A percentile compares a stretch with the other conserved stretches of the same genome.
Evolutionary conservation across 116 monocot genomes (phyloP).

Genomic region (Posidonia oceanica): DNA sequence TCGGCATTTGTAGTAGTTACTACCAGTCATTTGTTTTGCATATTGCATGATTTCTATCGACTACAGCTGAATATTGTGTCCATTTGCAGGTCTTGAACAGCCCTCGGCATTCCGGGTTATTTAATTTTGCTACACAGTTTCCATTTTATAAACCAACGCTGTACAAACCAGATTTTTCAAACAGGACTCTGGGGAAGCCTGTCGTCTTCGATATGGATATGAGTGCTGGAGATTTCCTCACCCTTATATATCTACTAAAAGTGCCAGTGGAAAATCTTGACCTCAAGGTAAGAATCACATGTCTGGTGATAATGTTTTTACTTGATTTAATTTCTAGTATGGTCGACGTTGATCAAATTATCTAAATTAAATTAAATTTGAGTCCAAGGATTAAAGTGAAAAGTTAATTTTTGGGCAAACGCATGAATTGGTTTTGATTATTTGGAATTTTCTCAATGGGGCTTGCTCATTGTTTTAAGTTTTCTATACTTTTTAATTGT

Average conservation of each 20-base stretch:
- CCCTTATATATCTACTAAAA: slow-evolving; percentile 81
- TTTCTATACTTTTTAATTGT: no score
- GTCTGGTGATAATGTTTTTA: no score
- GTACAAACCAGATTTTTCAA: slow-evolving; percentile 39
- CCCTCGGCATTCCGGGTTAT: slow-evolving; percentile 48
- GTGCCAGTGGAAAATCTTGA: slow-evolving; percentile 51
- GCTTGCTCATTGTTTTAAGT: no score
- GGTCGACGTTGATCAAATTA: no score
- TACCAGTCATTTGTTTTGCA: no score
- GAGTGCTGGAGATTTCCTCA: slow-evolving; percentile 84
- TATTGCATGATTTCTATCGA: not conserved
- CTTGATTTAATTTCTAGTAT: no score
- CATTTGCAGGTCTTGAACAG: slow-evolving; percentile 44
- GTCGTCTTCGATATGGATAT: slow-evolving; percentile 91
- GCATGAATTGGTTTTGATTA: no score
- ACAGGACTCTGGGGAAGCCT: slow-evolving; percentile 39
- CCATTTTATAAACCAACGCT: slow-evolving; percentile 48
- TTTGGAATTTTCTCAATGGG: no score
- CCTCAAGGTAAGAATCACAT: slow-evolving; percentile 50
- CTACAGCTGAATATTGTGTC: not conserved
- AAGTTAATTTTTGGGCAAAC: no score
- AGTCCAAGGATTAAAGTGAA: no score
- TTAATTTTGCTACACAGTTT: slow-evolving; percentile 58
- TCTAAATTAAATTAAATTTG: no score
- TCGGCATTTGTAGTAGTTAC: no score